phyloP scores from a whole-genome alignment of 495 filamentous ascomycete species.

The Clavariopsis aquatica region DNA sequence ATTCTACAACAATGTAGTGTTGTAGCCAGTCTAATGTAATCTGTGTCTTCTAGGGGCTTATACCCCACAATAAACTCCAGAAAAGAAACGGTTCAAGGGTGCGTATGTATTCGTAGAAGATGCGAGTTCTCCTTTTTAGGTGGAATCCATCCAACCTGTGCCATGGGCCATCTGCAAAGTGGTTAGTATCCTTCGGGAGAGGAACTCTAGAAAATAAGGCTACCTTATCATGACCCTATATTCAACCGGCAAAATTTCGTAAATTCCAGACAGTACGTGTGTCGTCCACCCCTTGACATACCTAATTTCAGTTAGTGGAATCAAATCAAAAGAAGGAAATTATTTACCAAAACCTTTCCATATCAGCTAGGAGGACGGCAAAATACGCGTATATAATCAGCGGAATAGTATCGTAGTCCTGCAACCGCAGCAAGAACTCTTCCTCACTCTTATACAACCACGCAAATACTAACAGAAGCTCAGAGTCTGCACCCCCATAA shows the following conservation, averaged over 20 bases:
- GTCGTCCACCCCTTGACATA: slow-evolving; percentile 19
- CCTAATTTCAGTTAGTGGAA: background rate
- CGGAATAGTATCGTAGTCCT: slow-evolving; percentile 4
- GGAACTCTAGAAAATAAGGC: background rate
- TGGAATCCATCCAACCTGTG: slow-evolving; percentile 14
- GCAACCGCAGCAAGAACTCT: slow-evolving; percentile 6
- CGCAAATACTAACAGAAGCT: slow-evolving; percentile 4
- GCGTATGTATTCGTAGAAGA: background rate
- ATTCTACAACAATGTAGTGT: background rate
- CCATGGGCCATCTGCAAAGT: slow-evolving; percentile 13
- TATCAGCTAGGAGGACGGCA: slow-evolving; percentile 8
- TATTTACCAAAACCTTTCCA: slow-evolving; percentile 14
- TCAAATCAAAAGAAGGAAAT: background rate
- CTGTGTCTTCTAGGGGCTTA: no score
- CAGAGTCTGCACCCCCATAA: background rate
- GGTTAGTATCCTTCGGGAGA: background rate
- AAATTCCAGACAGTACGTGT: slow-evolving; percentile 19
- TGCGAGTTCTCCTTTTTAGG: background rate
- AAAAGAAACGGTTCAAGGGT: background rate
- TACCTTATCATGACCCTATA: slow-evolving; percentile 12
- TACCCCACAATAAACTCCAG: no score
- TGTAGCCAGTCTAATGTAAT: background rate
- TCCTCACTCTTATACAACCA: slow-evolving; percentile 14
- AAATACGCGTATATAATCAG: slow-evolving; percentile 15
- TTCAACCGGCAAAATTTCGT: background rate